Conservation (phyloP, 306 rosid genomes). For the Vicia sativa region DNA sequence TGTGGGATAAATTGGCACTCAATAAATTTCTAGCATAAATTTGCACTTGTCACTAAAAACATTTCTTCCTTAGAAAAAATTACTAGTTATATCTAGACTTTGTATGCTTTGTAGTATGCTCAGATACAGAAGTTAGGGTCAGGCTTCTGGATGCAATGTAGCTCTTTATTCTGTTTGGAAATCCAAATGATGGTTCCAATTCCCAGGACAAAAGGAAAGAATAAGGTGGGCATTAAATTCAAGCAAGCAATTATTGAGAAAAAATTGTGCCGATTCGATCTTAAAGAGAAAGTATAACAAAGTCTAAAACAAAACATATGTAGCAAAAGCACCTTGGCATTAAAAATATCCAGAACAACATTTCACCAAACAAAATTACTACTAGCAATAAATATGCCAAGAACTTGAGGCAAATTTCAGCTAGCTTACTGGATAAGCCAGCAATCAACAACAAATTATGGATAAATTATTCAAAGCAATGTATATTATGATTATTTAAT, state of each 20-base stretch:
- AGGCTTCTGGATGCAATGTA: constrained; percentile 2
- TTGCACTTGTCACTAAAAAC: constrained; percentile 7
- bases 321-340: neutral
- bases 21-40: constrained; percentile 19
- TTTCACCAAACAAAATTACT: constrained; percentile 14
- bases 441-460: constrained; percentile 8
- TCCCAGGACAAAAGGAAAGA: constrained; percentile 15
- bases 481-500: neutral
- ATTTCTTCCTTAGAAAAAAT: neutral
- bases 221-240: neutral
- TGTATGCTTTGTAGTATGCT: neutral
- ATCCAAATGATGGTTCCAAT: constrained; percentile 16
- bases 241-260: neutral
- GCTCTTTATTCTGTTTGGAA: constrained; percentile 15
- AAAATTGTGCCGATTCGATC: neutral
- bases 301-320: neutral
- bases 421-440: constrained; percentile 1
- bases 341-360: neutral
- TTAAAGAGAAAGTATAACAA: neutral
- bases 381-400: constrained; percentile 7
- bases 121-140: constrained; percentile 7
- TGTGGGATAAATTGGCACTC: neutral
- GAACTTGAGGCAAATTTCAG: constrained; percentile 11
- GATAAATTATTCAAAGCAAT: neutral
- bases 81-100: constrained; percentile 12